Evolutionary conservation across 176 grass and related monocot species (phyloP), one percentile per base, ranked within the genome.

Genomic region (Chrysopogon serrulatus): DNA sequence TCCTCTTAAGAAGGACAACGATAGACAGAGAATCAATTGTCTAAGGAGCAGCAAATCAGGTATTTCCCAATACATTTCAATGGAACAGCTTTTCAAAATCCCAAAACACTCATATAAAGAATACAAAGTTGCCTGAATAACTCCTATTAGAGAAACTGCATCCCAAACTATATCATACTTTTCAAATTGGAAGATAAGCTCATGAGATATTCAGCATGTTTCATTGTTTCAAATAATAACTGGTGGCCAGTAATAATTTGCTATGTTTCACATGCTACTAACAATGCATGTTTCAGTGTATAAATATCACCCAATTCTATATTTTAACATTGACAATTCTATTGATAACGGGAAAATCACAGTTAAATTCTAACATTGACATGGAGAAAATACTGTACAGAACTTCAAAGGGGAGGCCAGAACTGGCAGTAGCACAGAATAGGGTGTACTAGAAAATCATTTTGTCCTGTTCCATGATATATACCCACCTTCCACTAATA

Each of bases 401-500:
- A 56, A 56, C 51, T 56, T n/a, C 18, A 71, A 72, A 56, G 41
- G 26, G 23, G 62, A 67, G 19, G 41, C 21, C 2, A 51, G 35
- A 35, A 30, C 16, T 41, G 8, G 78, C 19, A 83, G 45, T 34
- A 82, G n/a, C 49, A 73, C 71, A 77, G 39, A 49, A 67, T 30
- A 19, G 1, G 26, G 76, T 71, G 54, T 68, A 15, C 45, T 53
- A 74, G 27, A 68, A 83, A 81, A 64, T 53, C 65, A 75, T 82
- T 87, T 68, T 89, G 56, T 23, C 71, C 33, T 85, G 81, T 82
- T 64, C 42, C 61, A 85, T 32, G 84, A 86, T 86, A 86, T 83
- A 74, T 63, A 90, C 92, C 79, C 82, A 95, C 95, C 92, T 95
- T 79, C 86, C 92, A 93, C 86, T 93, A 87, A 95, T 68, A 93